A percentile compares a stretch with the other conserved stretches of the same genome.
Evolutionary conservation across 2,329 filamentous ascomycete species (phyloP).

Genomic region (Catunica adiposa): DNA sequence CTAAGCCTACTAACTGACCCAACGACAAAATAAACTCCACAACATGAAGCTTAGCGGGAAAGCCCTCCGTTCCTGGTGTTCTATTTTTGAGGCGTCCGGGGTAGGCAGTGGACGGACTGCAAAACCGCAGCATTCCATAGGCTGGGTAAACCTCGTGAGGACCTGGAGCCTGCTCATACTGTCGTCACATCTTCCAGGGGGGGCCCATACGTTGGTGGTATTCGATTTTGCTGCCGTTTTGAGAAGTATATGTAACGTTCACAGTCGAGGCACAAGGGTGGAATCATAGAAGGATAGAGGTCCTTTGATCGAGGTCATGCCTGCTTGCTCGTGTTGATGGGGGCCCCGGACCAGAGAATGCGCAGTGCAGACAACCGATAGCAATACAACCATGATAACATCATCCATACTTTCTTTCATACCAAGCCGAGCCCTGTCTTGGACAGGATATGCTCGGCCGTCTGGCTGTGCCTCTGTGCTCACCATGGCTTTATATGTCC

Average conservation of each 20-base stretch:
- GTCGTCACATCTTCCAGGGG: not conserved
- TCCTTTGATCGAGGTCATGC: no score
- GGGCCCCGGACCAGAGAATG: no score
- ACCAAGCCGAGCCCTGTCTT: no score
- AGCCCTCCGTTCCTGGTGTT: not conserved
- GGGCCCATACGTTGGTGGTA: not conserved
- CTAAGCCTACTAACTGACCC: not conserved
- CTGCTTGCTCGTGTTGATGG: no score
- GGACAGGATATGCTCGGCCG: no score
- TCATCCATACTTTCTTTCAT: no score
- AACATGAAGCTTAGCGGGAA: not conserved
- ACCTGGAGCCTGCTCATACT: not conserved
- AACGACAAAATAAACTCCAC: not conserved
- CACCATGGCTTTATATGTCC: no score
- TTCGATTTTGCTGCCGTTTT: not conserved
- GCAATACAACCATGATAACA: no score
- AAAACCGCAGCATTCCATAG: not conserved
- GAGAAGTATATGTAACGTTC: not conserved
- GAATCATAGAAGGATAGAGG: no score
- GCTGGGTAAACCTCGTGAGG: not conserved
- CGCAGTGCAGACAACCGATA: no score
- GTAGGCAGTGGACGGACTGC: not conserved
- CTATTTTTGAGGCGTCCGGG: not conserved
- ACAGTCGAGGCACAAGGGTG: not conserved
- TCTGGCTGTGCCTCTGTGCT: no score